A percentile compares a stretch with the other conserved stretches of the same genome.
These are phyloP conservation scores for Hygrocybe punicea DNA, from an alignment of 768 basidiomycete genomes.

Conservation along the genomic window DNA sequence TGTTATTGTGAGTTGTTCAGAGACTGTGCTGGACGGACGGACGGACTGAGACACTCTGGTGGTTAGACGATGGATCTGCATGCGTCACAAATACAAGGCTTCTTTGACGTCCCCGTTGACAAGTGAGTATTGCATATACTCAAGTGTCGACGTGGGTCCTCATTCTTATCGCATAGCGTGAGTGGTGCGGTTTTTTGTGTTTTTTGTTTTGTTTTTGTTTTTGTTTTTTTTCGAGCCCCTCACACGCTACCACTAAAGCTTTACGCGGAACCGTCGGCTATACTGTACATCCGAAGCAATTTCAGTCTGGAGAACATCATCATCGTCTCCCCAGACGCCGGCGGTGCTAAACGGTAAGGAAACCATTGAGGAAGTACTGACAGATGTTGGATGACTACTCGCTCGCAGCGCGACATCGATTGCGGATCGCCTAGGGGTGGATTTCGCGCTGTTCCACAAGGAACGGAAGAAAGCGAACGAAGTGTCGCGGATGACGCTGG, in stretches of 20 bases:
- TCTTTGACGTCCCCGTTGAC: constrained; percentile 99
- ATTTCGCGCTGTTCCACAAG: constrained; percentile 99
- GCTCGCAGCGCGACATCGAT: constrained; percentile 85
- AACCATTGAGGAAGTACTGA: background rate
- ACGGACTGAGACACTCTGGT: constrained; percentile 6
- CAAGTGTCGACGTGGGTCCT: constrained; percentile 3
- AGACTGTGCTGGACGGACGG: background rate
- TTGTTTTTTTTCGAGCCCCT: constrained; percentile 18
- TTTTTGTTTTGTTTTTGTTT: constrained; percentile 14
- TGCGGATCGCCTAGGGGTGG: constrained; percentile 91
- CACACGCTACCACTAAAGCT: constrained; percentile 47
- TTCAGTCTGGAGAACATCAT: constrained; percentile 83
- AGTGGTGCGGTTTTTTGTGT: too few species aligned
- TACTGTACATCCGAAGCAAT: constrained; percentile 90
- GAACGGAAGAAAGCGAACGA: constrained; percentile 97
- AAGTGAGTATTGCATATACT: constrained; percentile 64
- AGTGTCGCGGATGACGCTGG: constrained; percentile 91
- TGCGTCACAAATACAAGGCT: constrained; percentile 98
- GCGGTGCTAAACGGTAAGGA: constrained; percentile 90
- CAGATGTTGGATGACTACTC: background rate
- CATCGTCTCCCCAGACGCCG: constrained; percentile 97
- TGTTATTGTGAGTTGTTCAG: constrained; percentile 71
- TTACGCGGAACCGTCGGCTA: constrained; percentile 93
- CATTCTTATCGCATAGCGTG: constrained; percentile 38
- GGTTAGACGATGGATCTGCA: constrained; percentile 95